Evolutionary conservation across 2,329 filamentous ascomycete species (phyloP).

Genomic region (Colletotrichum navitas): DNA sequence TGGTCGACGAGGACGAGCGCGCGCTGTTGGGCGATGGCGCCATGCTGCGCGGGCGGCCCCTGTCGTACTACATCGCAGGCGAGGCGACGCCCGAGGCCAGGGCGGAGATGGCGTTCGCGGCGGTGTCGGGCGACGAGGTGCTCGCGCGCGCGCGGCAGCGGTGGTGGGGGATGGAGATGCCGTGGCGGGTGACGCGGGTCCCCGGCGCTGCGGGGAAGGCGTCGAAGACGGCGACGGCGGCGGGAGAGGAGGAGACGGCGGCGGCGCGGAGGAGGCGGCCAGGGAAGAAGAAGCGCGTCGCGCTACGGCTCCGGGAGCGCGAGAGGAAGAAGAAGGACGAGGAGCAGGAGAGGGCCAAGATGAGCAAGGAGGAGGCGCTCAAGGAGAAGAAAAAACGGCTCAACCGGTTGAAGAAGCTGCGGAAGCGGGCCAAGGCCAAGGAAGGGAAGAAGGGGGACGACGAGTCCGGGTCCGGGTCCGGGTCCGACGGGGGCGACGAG

Average conservation of each 20-base stretch:
- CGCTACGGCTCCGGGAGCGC: slow-evolving; percentile 60
- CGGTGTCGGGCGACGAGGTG: slow-evolving; percentile 67
- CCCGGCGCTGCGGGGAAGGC: slow-evolving; percentile 33
- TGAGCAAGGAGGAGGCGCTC: slow-evolving; percentile 67
- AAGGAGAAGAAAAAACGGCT: slow-evolving; percentile 73
- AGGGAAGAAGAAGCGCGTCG: slow-evolving; percentile 71
- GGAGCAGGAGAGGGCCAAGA: slow-evolving; percentile 53
- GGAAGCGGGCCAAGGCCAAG: slow-evolving; percentile 68
- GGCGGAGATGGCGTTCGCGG: slow-evolving; percentile 58
- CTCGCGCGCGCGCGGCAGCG: slow-evolving; percentile 56
- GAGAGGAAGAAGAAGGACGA: slow-evolving; percentile 56
- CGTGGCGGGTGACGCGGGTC: slow-evolving; percentile 68
- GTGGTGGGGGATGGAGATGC: slow-evolving; percentile 70
- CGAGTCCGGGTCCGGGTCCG: slow-evolving; percentile 8
- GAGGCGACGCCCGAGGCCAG: slow-evolving; percentile 53
- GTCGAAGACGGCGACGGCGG: not conserved
- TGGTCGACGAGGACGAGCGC: slow-evolving; percentile 58
- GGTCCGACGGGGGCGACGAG: slow-evolving; percentile 29
- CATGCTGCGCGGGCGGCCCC: slow-evolving; percentile 55
- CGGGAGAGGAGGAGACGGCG: slow-evolving; percentile 43
- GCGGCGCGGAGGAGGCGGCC: slow-evolving; percentile 59
- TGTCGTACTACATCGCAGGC: slow-evolving; percentile 63
- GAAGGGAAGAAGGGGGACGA: slow-evolving; percentile 59
- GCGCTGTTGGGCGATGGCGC: slow-evolving; percentile 52
- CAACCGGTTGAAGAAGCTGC: slow-evolving; percentile 71